Evolutionary conservation across 208 protist genomes (phyloP), one percentile per base, ranked within the genome.

Genomic region (Zelonia costaricensis): DNA sequence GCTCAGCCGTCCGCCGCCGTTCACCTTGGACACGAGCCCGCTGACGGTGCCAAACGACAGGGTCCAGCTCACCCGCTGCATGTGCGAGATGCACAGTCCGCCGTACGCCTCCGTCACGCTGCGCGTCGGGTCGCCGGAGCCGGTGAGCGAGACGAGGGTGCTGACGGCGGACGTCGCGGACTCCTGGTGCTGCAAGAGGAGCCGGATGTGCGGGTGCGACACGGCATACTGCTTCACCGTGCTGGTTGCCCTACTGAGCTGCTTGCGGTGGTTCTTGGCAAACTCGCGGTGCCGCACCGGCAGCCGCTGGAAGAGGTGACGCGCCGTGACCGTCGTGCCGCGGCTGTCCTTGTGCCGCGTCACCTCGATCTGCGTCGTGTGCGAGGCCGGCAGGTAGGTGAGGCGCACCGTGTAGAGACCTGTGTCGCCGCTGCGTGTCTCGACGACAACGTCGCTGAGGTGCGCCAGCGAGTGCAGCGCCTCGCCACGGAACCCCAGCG

Each of bases 401-500:
- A 85, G 60, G 16, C 48, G 38, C 20, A 91, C 42, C 0, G 80
- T 80, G 43, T 69, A 62, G 8, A 73, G 67, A 10, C 55, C 60
- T 2, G 63, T 82, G 45, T 52, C 53, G n/a, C 35, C 45, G 46
- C 77, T 77, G 68, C 86, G 84, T 8, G 89, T 92, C 33, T 84
- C 74, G 16, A 98, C 63, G 4, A 68, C 73, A 12, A 97, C 70
- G n/a, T 85, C 67, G 55, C 79, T 81, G 28, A 97, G 20, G 43
- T 85, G 62, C 25, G 91, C 94, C 43, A 99, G 77, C 8, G 94
- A 97, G 48, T 94, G 90, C 25, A 99, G 76, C n/a, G 98, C 98
- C 70, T 99, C 98, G 1, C 98, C 98, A 20, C 98, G 80, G 68
- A 99, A 99, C 13, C 98, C 98, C 0, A 96, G 74, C 27, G 88